phyloP scores from a whole-genome alignment of 164 flowering plant genomes.

The grape (Vitis vinifera) region ASM3070453v1 NC_081820.1:21635501-21636000 shows the following conservation, averaged over 20 bases:
- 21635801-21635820: constrained; percentile 15
- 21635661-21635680: constrained; percentile 1
- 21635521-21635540: not conserved
- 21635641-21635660: not conserved
- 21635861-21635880: constrained; percentile 8
- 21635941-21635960: constrained; percentile 38
- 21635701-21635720: not conserved
- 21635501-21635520: not conserved
- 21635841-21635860: constrained; percentile 5
- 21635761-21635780: not conserved
- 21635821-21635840: constrained; percentile 27
- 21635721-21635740: not conserved
- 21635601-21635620: constrained; percentile 12
- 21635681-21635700: constrained; percentile 6
- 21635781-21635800: constrained; percentile 2
- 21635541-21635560: constrained; percentile 6
- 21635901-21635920: constrained; percentile 3
- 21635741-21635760: not conserved
- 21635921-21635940: constrained; percentile 18
- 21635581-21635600: constrained; percentile 17
- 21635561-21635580: constrained; percentile 1
- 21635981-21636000: constrained; percentile 27
- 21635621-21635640: constrained; percentile 3
- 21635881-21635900: constrained; percentile 11
- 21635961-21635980: constrained; percentile 39